Percentiles rank a stretch among this genome's conserved stretches.
phyloP scores from a whole-genome alignment of 495 filamentous ascomycete genomes.

The Talaromyces adpressus region DNA sequence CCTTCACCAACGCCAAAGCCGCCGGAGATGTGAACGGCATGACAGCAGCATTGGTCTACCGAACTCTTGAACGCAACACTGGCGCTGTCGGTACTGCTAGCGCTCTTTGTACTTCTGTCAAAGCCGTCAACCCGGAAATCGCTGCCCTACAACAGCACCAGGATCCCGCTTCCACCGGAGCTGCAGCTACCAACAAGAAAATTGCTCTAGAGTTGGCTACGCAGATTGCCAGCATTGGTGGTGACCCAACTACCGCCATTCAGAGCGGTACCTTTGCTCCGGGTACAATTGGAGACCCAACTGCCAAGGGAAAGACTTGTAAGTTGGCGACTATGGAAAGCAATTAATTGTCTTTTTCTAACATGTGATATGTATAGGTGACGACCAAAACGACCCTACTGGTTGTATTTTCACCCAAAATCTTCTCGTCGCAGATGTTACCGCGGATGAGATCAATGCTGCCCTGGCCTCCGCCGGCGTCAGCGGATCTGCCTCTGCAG shows the following conservation, averaged over 20 bases:
- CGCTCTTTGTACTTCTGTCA: constrained; percentile 45
- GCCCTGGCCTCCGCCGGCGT: constrained; percentile 32
- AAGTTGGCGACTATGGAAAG: constrained; percentile 16
- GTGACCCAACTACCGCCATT: constrained; percentile 49
- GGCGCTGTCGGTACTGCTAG: constrained; percentile 46
- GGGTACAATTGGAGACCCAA: constrained; percentile 49
- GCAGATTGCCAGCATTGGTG: constrained; percentile 50
- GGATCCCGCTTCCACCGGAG: constrained; percentile 49
- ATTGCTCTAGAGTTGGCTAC: constrained; percentile 48
- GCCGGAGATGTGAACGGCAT: constrained; percentile 49
- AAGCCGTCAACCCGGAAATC: constrained; percentile 64
- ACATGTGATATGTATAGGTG: background rate
- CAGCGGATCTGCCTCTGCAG: constrained; percentile 8
- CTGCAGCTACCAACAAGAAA: constrained; percentile 43
- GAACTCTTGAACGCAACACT: constrained; percentile 59
- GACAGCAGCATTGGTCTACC: constrained; percentile 53
- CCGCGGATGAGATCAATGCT: constrained; percentile 45
- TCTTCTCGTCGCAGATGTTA: constrained; percentile 51
- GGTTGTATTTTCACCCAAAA: constrained; percentile 59
- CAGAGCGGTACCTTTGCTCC: constrained; percentile 52
- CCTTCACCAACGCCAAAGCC: constrained; percentile 63
- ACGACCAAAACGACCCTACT: constrained; percentile 34
- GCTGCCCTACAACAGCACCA: constrained; percentile 57
- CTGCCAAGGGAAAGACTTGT: constrained; percentile 53
- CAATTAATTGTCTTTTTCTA: background rate